These are phyloP conservation scores for Excoecaria agallocha DNA, from an alignment of 345 rosid genomes.

Conservation along the genomic window DNA sequence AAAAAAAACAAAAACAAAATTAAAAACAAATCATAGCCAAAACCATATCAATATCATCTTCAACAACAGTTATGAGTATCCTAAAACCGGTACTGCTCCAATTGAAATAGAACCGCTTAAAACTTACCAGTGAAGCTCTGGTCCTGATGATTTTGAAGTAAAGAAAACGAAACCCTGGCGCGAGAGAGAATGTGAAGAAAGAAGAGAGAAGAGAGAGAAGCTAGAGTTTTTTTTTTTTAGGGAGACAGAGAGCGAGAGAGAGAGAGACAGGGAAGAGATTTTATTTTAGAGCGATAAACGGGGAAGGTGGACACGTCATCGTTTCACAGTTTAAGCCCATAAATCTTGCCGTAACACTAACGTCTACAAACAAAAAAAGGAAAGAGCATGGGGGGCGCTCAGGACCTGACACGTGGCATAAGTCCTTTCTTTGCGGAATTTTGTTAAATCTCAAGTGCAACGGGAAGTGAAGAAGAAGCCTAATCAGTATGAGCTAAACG, in stretches of 20 bases:
- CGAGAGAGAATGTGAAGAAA: not conserved
- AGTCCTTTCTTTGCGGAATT: constrained; percentile 20
- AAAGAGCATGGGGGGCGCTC: not conserved
- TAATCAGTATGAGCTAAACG: constrained; percentile 18
- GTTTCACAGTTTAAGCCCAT: not conserved
- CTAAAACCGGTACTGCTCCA: not conserved
- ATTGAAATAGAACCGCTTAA: not conserved
- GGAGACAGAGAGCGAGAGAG: constrained; percentile 21
- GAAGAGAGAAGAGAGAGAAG: constrained; percentile 5
- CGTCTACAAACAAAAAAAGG: constrained; percentile 24
- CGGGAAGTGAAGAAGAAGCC: constrained; percentile 30
- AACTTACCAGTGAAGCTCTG: constrained; percentile 40
- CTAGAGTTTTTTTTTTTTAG: not conserved
- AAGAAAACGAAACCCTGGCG: constrained; percentile 41
- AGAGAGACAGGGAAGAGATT: constrained; percentile 20
- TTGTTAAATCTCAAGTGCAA: constrained; percentile 24
- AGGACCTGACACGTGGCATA: constrained; percentile 28
- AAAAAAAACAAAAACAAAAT: constrained; percentile 2
- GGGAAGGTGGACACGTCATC: constrained; percentile 25
- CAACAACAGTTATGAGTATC: not conserved
- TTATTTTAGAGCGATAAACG: constrained; percentile 19
- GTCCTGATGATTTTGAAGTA: constrained; percentile 42
- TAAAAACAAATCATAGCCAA: constrained; percentile 8
- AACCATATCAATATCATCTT: not conserved
- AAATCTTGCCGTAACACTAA: constrained; percentile 58